Evolutionary conservation across 2,329 filamentous ascomycete genomes (phyloP).

Genomic region (Xylariomycetidae sp.): DNA sequence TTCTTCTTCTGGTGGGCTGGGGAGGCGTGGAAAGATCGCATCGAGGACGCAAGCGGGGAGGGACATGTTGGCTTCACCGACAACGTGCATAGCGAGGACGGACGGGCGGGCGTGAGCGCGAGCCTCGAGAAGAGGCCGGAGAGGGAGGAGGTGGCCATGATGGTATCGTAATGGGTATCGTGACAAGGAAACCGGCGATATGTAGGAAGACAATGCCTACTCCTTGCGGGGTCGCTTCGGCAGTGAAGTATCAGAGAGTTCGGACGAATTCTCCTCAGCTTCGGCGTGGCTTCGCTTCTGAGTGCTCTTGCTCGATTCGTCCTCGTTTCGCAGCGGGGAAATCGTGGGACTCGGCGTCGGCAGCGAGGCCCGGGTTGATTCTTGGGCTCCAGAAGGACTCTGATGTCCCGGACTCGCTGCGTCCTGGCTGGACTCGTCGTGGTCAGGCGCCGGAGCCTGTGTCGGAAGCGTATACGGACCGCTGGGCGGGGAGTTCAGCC

Average conservation of each 20-base stretch:
- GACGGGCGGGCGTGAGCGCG: slow-evolving; percentile 5
- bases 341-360: too few species aligned
- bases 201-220: not conserved
- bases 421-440: too few species aligned
- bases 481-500: too few species aligned
- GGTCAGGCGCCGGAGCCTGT: too few species aligned
- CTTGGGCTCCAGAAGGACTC: too few species aligned
- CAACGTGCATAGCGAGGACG: slow-evolving; percentile 1
- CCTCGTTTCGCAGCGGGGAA: not conserved
- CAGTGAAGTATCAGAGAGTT: not conserved
- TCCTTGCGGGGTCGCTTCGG: not conserved
- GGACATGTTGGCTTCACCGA: slow-evolving; percentile 2
- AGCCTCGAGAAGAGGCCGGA: slow-evolving; percentile 20
- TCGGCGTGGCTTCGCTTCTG: not conserved
- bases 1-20: slow-evolving; percentile 10
- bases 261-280: not conserved
- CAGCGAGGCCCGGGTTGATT: too few species aligned
- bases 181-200: not conserved
- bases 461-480: too few species aligned
- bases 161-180: slow-evolving; percentile 2
- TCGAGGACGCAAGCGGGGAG: slow-evolving; percentile 1
- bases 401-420: too few species aligned
- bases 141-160: slow-evolving; percentile 15
- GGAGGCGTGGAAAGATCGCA: slow-evolving; percentile 18
- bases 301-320: not conserved